These are phyloP conservation scores for Lithocarpus polystachyus DNA, from an alignment of 306 rosid species.

Conservation along the genomic window DNA sequence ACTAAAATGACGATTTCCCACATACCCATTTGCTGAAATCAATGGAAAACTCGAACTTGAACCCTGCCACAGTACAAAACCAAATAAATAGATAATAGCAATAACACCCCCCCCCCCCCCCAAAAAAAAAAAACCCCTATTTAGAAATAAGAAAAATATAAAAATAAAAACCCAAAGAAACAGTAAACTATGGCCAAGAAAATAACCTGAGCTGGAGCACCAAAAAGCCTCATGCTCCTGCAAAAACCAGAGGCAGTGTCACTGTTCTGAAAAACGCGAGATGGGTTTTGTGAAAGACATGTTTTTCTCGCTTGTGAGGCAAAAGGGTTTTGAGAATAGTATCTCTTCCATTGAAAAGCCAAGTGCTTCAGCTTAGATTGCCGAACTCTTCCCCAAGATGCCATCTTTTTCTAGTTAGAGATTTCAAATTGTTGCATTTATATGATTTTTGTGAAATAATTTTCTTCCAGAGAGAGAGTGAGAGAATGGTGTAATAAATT, in stretches of 20 bases:
- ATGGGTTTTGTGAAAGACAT: slow-evolving; percentile 14
- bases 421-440: neutral
- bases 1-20: slow-evolving; percentile 47
- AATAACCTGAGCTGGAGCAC: slow-evolving; percentile 62
- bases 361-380: slow-evolving; percentile 41
- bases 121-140: neutral
- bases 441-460: neutral
- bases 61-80: slow-evolving; percentile 25
- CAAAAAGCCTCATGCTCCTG: slow-evolving; percentile 49
- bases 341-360: slow-evolving; percentile 31
- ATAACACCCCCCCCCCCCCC: neutral
- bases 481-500: neutral
- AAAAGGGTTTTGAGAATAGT: slow-evolving; percentile 30
- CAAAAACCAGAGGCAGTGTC: slow-evolving; percentile 24
- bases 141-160: neutral
- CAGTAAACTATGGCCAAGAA: neutral
- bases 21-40: slow-evolving; percentile 36
- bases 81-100: neutral
- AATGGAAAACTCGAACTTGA: slow-evolving; percentile 38
- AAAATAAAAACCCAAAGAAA: neutral
- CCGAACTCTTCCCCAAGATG: slow-evolving; percentile 46
- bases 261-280: slow-evolving; percentile 18
- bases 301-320: slow-evolving; percentile 23
- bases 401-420: slow-evolving; percentile 35
- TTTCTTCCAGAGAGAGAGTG: neutral